Evolutionary conservation across 164 flowering plant genomes (phyloP).

Genomic region (Cinnamomum micranthum): DNA sequence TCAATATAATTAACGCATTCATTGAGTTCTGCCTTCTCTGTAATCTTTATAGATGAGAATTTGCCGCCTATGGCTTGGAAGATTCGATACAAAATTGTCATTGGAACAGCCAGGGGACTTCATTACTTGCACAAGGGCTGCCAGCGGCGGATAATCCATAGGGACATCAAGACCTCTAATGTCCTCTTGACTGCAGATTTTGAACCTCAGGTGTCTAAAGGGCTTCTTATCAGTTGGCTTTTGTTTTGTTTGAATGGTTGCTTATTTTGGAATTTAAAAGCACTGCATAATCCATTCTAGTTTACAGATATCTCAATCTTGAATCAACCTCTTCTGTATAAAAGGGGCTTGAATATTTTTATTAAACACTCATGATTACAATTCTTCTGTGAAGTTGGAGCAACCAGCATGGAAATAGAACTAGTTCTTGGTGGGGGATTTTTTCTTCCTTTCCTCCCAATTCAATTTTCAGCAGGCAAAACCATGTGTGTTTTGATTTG

Average conservation of each 20-base stretch:
- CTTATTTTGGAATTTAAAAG: neutral
- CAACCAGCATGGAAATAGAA: too few species aligned
- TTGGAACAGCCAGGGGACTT: constrained; percentile 79
- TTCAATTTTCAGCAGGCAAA: too few species aligned
- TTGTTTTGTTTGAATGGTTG: neutral
- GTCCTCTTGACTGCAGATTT: constrained; percentile 68
- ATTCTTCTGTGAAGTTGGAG: too few species aligned
- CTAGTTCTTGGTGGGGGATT: too few species aligned
- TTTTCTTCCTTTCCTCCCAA: too few species aligned
- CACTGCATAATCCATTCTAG: neutral
- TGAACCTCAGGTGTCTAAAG: constrained; percentile 71
- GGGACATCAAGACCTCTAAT: constrained; percentile 90
- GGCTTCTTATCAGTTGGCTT: neutral
- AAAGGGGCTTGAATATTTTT: neutral
- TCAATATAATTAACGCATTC: neutral
- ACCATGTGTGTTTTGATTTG: too few species aligned
- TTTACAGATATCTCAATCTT: neutral
- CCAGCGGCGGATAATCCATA: constrained; percentile 85
- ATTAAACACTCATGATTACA: too few species aligned
- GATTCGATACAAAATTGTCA: constrained; percentile 62
- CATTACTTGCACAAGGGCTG: constrained; percentile 86
- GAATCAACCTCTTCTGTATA: neutral
- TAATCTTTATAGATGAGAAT: constrained; percentile 45
- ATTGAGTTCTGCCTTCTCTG: neutral
- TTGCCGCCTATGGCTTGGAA: constrained; percentile 64